These are phyloP conservation scores for Acacia pycnantha DNA, from an alignment of 331 rosid species.

Conservation along the genomic window DNA sequence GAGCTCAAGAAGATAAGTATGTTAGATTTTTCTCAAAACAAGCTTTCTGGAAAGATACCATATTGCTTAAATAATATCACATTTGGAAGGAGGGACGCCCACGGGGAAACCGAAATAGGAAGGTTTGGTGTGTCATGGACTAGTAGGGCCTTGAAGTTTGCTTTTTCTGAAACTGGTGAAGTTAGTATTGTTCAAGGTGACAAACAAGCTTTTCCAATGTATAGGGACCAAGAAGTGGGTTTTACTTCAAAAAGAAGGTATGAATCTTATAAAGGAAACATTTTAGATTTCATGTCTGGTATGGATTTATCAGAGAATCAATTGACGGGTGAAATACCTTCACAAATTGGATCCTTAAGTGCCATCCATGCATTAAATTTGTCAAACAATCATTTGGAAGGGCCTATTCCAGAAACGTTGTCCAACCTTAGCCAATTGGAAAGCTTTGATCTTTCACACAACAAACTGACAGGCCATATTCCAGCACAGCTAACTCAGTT, in stretches of 20 bases:
- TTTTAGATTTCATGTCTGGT: constrained; percentile 13
- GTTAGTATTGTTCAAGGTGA: accelerated
- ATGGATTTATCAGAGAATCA: constrained; percentile 2
- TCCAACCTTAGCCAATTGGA: too few species aligned
- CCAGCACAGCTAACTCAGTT: not conserved
- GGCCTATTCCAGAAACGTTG: too few species aligned
- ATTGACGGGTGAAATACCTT: not conserved
- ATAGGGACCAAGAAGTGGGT: not conserved
- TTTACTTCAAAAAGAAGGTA: constrained; percentile 6
- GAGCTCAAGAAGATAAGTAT: not conserved
- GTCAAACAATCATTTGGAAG: too few species aligned
- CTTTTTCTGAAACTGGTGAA: not conserved
- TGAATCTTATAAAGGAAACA: not conserved
- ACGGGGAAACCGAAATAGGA: too few species aligned
- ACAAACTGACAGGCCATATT: not conserved
- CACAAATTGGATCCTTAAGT: too few species aligned
- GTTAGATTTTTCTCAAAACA: not conserved
- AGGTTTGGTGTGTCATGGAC: too few species aligned
- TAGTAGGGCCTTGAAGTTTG: too few species aligned
- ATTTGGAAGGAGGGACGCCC: too few species aligned
- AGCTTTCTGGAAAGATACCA: not conserved
- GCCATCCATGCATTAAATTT: too few species aligned
- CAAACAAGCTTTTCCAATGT: not conserved
- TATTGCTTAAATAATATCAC: not conserved
- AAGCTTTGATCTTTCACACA: too few species aligned